Evolutionary conservation across 768 basidiomycete genomes (phyloP), one percentile per base, ranked within the genome.

Genomic region (Hortiboletus campestris): DNA sequence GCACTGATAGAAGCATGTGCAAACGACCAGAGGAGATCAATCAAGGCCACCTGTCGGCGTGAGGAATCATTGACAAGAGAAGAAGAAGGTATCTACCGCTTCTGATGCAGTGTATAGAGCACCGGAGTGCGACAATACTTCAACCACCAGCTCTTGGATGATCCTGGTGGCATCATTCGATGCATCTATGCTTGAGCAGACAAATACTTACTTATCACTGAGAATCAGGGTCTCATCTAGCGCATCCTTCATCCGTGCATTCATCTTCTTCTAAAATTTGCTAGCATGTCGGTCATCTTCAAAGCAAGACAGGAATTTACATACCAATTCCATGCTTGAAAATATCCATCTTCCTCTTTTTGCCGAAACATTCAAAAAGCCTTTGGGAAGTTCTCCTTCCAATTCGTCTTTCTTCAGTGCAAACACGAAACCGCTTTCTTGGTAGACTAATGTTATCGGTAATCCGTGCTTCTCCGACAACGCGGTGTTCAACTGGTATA

Each of bases 21-120:
- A 67, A 94, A 96, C 6, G 91, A 85, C 82, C 89, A 89, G 3
- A 98, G 72, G 78, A 98, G 88, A 66, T 99, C 97, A 1, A 96
- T 72, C 52, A 94, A 74, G 0, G 94, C 92, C 19, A 97, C 80
- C 92, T 94, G 46, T 20, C 25, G 16, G 3, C 13, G 28, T 47
- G 31, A 55, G 22, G 17, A 35, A 22, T 25, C 31, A 61, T 34
- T 7, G 17, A 49, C 20, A 39, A 7, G 20, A 7, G 1, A 12
- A 44, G 7, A 22, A 9, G 12, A 47, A 36, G 36, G 8, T 22
- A 59, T 12, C 11, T 60, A 93, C 90, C 22, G 93, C 93, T 75
- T 98, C 97, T 0, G 92, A 91, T 8, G 89, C 89, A 55, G 90
- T 89, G 75, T 96, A 96, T 25, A 99, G 75, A 39, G 84, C 87